Percentiles rank a stretch among this genome's conserved stretches.
These are phyloP conservation scores for Eucalyptus melliodora DNA, from an alignment of 345 rosid genomes.

Conservation along the genomic window DNA sequence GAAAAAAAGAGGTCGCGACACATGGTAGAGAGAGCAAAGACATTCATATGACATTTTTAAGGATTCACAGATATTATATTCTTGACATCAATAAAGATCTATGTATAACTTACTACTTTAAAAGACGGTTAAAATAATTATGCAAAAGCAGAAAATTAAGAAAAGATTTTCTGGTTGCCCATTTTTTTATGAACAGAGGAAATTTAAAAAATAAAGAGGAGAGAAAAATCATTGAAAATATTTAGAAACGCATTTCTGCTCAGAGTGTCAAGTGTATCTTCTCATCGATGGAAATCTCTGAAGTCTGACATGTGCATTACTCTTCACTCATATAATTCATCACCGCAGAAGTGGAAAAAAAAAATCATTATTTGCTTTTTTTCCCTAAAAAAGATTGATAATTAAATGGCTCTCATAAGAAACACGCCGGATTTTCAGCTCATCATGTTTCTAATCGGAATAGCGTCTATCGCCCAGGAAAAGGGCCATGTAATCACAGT, in stretches of 20 bases:
- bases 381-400: background rate
- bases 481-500: slow-evolving; percentile 13
- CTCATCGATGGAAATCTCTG: slow-evolving; percentile 8
- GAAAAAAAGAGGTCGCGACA: too few relatives aligned
- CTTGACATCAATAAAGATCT: too few relatives aligned
- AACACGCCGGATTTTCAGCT: background rate
- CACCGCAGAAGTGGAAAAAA: background rate
- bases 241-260: background rate
- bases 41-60: too few relatives aligned
- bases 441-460: slow-evolving; percentile 2
- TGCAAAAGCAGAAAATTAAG: background rate
- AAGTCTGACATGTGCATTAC: slow-evolving; percentile 13
- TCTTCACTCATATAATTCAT: background rate
- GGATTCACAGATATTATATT: too few relatives aligned
- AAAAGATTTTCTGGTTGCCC: background rate
- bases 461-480: slow-evolving; percentile 17
- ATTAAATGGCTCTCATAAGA: slow-evolving; percentile 5
- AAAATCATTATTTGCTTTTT: background rate
- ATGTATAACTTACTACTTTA: background rate
- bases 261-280: background rate
- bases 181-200: background rate
- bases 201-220: background rate
- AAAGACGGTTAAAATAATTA: background rate
- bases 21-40: too few relatives aligned
- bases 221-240: background rate